Percentiles rank a stretch among this genome's conserved stretches.
phyloP scores from a whole-genome alignment of 1,284 basidiomycete species.

The Boletus coffeatus region DNA sequence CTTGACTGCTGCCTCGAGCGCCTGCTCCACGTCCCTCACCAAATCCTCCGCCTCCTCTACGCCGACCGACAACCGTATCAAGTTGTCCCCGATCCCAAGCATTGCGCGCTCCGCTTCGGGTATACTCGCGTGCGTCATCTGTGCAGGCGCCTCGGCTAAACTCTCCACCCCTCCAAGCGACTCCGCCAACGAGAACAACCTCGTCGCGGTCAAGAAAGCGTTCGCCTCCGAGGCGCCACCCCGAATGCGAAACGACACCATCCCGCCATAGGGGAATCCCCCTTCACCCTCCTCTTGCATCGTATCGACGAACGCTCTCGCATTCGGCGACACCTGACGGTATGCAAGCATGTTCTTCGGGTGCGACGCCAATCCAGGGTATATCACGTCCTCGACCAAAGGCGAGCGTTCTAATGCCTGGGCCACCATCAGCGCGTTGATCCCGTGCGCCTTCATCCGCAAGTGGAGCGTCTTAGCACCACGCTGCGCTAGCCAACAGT shows the following conservation, averaged over 20 bases:
- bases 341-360: constrained; percentile 60
- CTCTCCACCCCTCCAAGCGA: constrained; percentile 90
- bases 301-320: constrained; percentile 59
- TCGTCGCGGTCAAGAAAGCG: constrained; percentile 63
- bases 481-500: constrained; percentile 89
- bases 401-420: constrained; percentile 52
- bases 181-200: constrained; percentile 85
- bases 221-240: constrained; percentile 54
- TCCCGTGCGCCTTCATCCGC: constrained; percentile 83
- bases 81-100: constrained; percentile 77
- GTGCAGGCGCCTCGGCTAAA: constrained; percentile 77
- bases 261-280: constrained; percentile 84
- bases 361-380: constrained; percentile 74
- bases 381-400: constrained; percentile 74
- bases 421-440: constrained; percentile 79
- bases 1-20: constrained; percentile 46
- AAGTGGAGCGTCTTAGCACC: constrained; percentile 89
- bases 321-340: constrained; percentile 62
- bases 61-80: constrained; percentile 84
- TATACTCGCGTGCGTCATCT: constrained; percentile 84
- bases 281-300: constrained; percentile 33
- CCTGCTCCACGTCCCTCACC: constrained; percentile 66
- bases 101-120: constrained; percentile 62
- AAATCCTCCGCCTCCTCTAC: constrained; percentile 87
- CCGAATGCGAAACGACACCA: constrained; percentile 71